Evolutionary conservation across 306 rosid genomes (phyloP).

Genomic region (Pterocarpus macrocarpus): DNA sequence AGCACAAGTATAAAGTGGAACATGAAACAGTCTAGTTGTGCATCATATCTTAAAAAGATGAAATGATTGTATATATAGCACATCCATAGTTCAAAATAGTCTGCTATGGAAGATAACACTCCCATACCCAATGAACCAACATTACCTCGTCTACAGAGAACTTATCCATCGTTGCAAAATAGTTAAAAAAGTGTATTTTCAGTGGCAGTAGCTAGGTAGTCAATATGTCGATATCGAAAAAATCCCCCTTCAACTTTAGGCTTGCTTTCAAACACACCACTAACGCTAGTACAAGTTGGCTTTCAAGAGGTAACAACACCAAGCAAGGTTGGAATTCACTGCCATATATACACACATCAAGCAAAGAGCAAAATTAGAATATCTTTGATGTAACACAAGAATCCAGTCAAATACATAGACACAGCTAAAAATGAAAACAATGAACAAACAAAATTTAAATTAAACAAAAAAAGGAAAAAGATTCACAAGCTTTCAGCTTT

Average conservation of each 20-base stretch:
- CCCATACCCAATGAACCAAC: neutral
- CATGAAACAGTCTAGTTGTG: neutral
- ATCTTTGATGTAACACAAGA: neutral
- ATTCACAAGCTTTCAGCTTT: neutral
- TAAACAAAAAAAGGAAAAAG: neutral
- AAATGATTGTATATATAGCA: neutral
- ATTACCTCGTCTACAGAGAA: constrained; percentile 51
- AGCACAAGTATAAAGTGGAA: neutral
- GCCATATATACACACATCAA: neutral
- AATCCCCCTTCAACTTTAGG: neutral
- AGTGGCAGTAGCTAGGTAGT: neutral
- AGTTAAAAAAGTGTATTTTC: neutral
- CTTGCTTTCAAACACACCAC: neutral
- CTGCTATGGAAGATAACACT: neutral
- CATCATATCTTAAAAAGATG: neutral
- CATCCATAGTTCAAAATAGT: neutral
- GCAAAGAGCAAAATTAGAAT: neutral
- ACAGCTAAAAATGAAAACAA: neutral
- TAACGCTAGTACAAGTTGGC: neutral
- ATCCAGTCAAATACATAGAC: neutral
- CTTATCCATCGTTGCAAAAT: constrained; percentile 17
- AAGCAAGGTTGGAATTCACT: neutral
- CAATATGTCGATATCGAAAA: neutral
- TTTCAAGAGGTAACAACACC: constrained; percentile 1
- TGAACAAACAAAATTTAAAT: too few relatives aligned